These are phyloP conservation scores for Pythium aristosporum DNA, from an alignment of 352 stramenopile species.

Conservation along the genomic window DNA sequence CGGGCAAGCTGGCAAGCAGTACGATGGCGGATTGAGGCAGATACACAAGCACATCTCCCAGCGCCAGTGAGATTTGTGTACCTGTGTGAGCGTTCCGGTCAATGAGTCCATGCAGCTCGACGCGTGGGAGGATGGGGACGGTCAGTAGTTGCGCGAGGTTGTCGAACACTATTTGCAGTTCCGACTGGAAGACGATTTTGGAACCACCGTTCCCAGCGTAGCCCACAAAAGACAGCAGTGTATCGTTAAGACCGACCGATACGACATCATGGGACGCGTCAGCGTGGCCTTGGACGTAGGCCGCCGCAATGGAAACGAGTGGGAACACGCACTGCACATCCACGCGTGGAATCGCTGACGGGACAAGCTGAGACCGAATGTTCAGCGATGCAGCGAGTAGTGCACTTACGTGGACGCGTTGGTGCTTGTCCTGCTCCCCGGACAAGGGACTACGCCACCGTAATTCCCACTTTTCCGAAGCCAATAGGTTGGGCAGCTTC, in stretches of 20 bases:
- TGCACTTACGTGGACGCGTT: conserved; percentile 60
- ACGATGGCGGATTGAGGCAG: conserved; percentile 73
- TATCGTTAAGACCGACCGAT: conserved; percentile 49
- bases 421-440: conserved; percentile 65
- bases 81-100: conserved; percentile 33
- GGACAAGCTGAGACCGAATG: conserved; percentile 44
- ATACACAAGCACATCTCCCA: conserved; percentile 56
- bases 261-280: conserved; percentile 61
- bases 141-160: conserved; percentile 75
- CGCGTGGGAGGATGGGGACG: conserved; percentile 58
- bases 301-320: conserved; percentile 8
- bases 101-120: conserved; percentile 42
- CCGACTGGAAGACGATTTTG: conserved; percentile 40
- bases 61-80: conserved; percentile 42
- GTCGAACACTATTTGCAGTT: conserved; percentile 59
- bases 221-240: conserved; percentile 29
- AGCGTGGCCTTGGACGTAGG: conserved; percentile 21
- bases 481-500: conserved; percentile 27
- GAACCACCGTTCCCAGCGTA: conserved; percentile 29
- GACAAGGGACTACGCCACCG: conserved; percentile 67
- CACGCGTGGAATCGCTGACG: conserved; percentile 42
- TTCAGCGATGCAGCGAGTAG: conserved; percentile 71
- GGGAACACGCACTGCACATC: conserved; percentile 24
- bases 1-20: conserved; percentile 54
- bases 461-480: conserved; percentile 79